phyloP scores from a whole-genome alignment of 2,329 filamentous ascomycete genomes.

The Fusarium verrucosum region DNA sequence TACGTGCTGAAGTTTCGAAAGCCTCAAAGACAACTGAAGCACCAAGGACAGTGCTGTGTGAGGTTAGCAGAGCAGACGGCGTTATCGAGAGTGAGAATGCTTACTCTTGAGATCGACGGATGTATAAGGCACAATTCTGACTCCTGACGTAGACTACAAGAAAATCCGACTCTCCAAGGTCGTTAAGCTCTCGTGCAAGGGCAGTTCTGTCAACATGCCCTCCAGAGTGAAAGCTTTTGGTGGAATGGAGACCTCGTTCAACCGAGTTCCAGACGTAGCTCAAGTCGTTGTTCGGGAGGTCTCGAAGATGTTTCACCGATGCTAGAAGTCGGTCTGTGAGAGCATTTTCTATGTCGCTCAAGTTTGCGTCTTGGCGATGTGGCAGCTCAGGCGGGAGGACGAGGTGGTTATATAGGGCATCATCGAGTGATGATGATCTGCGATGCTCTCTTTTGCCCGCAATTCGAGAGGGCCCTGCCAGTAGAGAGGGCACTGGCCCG shows the following conservation, averaged over 20 bases:
- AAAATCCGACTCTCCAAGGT: conserved; percentile 28
- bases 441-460: no score
- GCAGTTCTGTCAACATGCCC: conserved; percentile 31
- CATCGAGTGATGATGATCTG: conserved; percentile 24
- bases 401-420: conserved; percentile 41
- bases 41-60: conserved; percentile 36
- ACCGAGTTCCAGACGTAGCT: conserved; percentile 30
- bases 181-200: conserved; percentile 28
- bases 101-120: conserved; percentile 43
- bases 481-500: no score
- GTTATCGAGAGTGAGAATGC: conserved; percentile 9
- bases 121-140: conserved; percentile 49
- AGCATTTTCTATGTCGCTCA: conserved; percentile 22
- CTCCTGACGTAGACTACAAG: conserved; percentile 30
- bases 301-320: conserved; percentile 27
- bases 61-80: neutral
- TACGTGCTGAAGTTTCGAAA: conserved; percentile 67
- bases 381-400: conserved; percentile 38
- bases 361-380: conserved; percentile 31
- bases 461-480: no score
- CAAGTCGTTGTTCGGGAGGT: conserved; percentile 21
- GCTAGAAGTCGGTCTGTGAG: conserved; percentile 26
- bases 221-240: conserved; percentile 28
- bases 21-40: conserved; percentile 57
- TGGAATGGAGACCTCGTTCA: conserved; percentile 29